Conservation (phyloP, 345 rosid genomes). For the Rhodamnia rubescens region DNA sequence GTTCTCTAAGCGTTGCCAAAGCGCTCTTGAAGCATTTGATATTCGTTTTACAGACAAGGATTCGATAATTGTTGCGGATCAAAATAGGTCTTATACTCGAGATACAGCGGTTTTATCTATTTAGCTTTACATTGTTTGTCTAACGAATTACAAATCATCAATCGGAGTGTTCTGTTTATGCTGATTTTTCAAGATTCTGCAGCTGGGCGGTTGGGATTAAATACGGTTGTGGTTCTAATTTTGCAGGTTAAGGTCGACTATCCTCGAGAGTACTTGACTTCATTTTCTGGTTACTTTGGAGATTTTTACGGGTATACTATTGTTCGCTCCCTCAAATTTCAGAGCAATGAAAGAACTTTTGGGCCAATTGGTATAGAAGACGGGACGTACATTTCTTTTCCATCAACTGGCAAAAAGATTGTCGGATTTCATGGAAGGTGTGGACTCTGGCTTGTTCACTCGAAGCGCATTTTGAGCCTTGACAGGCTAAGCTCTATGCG, state of each 20-base stretch:
- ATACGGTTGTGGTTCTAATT: neutral
- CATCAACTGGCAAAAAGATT: neutral
- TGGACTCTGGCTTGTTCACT: neutral
- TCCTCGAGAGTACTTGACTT: neutral
- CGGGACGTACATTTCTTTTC: neutral
- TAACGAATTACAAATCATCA: neutral
- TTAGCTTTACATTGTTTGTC: neutral
- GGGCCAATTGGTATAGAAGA: neutral
- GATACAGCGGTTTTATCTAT: too few species aligned
- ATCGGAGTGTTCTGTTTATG: neutral
- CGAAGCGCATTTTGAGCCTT: neutral
- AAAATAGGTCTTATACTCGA: too few species aligned
- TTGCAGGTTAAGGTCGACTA: neutral
- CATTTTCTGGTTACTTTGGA: neutral
- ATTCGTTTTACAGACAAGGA: too few species aligned
- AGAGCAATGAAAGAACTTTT: neutral
- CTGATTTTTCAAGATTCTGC: neutral
- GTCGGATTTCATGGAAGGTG: neutral
- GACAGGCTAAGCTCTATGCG: neutral
- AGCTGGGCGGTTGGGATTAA: neutral
- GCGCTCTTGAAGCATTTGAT: too few species aligned
- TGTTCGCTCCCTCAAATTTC: neutral
- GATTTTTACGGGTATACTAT: neutral
- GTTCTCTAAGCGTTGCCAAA: too few species aligned
- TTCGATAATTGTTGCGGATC: too few species aligned